These are phyloP conservation scores for Thalassiosira mediterranea DNA, from an alignment of 352 stramenopile species.

Conservation along the genomic window DNA sequence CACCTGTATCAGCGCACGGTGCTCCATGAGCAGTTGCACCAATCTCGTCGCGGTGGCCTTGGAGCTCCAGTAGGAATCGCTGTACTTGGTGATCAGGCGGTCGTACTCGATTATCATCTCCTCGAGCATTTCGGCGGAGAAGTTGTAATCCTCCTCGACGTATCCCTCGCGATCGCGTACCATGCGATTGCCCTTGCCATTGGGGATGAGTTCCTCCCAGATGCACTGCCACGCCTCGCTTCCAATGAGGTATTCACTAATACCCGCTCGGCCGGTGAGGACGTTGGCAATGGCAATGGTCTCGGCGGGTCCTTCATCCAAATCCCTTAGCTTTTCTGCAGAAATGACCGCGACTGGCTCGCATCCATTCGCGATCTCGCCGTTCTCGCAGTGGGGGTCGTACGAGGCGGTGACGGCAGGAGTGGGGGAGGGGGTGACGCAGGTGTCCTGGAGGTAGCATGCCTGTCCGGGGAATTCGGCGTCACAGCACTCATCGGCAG, in stretches of 20 bases:
- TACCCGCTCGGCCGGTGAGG: slow-evolving; percentile 30
- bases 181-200: slow-evolving; percentile 4
- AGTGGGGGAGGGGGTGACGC: slow-evolving; percentile 10
- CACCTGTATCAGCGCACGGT: slow-evolving; percentile 18
- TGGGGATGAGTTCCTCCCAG: slow-evolving; percentile 36
- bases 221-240: slow-evolving; percentile 47
- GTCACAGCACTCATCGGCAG: slow-evolving; percentile 3
- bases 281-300: slow-evolving; percentile 41
- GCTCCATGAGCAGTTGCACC: slow-evolving; percentile 28
- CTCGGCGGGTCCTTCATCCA: slow-evolving; percentile 32
- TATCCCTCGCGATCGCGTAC: slow-evolving; percentile 13
- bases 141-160: slow-evolving; percentile 6
- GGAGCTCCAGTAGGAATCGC: slow-evolving; percentile 5
- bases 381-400: slow-evolving; percentile 44
- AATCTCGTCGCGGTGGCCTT: slow-evolving; percentile 14
- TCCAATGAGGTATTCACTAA: slow-evolving; percentile 40
- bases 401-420: slow-evolving; percentile 39
- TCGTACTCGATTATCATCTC: slow-evolving; percentile 26
- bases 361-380: slow-evolving; percentile 40
- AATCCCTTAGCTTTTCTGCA: slow-evolving; percentile 47
- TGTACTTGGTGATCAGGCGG: slow-evolving; percentile 33
- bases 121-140: slow-evolving; percentile 18
- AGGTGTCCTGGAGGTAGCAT: slow-evolving; percentile 5
- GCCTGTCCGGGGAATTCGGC: slow-evolving; percentile 1
- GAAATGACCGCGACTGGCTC: slow-evolving; percentile 43